A percentile compares a stretch with the other conserved stretches of the same genome.
Evolutionary conservation across 1,139 yeast genomes (phyloP).

Genomic region (Zhuliangozyma parablackwelliae): DNA sequence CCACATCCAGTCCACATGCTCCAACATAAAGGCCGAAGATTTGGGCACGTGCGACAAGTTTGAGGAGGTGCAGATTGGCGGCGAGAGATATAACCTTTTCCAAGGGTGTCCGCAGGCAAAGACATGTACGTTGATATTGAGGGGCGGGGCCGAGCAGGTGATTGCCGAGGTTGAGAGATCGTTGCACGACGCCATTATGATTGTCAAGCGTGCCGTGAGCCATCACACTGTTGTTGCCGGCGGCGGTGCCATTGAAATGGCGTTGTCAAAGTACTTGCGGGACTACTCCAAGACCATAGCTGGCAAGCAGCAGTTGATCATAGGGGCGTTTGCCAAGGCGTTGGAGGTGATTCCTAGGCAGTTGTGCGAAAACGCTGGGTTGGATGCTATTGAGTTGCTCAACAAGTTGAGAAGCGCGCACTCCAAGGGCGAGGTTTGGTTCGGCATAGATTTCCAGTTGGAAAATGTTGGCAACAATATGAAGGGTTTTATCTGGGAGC

Average conservation of each 20-base stretch:
- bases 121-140: constrained; percentile 85
- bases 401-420: constrained; percentile 90
- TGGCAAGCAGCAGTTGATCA: constrained; percentile 91
- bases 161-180: constrained; percentile 98
- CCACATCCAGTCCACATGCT: constrained; percentile 78
- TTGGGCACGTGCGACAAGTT: constrained; percentile 83
- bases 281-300: constrained; percentile 84
- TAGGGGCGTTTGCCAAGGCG: constrained; percentile 90
- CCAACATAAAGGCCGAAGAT: constrained; percentile 64
- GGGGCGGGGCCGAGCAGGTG: constrained; percentile 99
- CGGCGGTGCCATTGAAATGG: constrained; percentile 99
- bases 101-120: constrained; percentile 89
- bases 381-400: constrained; percentile 89
- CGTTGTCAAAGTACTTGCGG: constrained; percentile 80
- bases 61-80: constrained; percentile 94
- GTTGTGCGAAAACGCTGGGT: constrained; percentile 95
- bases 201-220: constrained; percentile 89
- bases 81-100: constrained; percentile 89
- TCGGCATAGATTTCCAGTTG: constrained; percentile 84
- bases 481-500: constrained; percentile 94
- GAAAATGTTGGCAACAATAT: constrained; percentile 84
- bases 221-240: constrained; percentile 91
- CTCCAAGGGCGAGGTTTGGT: constrained; percentile 88
- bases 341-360: constrained; percentile 96
- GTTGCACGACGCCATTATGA: constrained; percentile 96